Evolutionary conservation across 495 filamentous ascomycete genomes (phyloP).

Genomic region (Lasiosphaeria ovina): DNA sequence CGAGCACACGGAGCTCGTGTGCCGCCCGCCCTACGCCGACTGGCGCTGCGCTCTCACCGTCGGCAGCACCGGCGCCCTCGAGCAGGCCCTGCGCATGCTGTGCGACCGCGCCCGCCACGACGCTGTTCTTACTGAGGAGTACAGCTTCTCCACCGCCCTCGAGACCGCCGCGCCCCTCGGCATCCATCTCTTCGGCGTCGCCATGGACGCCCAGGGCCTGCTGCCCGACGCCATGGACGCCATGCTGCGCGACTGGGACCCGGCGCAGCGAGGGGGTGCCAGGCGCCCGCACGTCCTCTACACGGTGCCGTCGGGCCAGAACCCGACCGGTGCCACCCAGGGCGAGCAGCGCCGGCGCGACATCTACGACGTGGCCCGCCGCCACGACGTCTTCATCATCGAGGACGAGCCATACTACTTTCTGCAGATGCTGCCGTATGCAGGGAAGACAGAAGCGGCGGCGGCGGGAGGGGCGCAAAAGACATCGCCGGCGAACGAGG

Average conservation of each 20-base stretch:
- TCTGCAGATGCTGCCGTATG: conserved; percentile 89
- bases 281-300: conserved; percentile 76
- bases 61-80: conserved; percentile 75
- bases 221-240: conserved; percentile 64
- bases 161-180: conserved; percentile 81
- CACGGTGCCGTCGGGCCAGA: conserved; percentile 85
- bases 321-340: conserved; percentile 88
- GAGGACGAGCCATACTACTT: conserved; percentile 99
- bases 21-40: conserved; percentile 75
- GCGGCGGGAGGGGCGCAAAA: not conserved
- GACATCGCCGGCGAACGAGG: not conserved
- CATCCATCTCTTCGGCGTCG: conserved; percentile 65
- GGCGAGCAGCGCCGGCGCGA: conserved; percentile 59
- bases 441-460: conserved; percentile 31
- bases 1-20: conserved; percentile 85
- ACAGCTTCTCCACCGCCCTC: conserved; percentile 77
- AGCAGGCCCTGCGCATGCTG: conserved; percentile 76
- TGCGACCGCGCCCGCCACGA: conserved; percentile 64
- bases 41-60: conserved; percentile 75
- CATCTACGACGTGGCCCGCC: conserved; percentile 73
- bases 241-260: conserved; percentile 67
- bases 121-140: conserved; percentile 77
- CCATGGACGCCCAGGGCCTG: conserved; percentile 77
- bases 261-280: conserved; percentile 48
- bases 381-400: conserved; percentile 82